Evolutionary conservation across 768 basidiomycete genomes (phyloP).

Genomic region (Rhizopogon salebrosus): DNA sequence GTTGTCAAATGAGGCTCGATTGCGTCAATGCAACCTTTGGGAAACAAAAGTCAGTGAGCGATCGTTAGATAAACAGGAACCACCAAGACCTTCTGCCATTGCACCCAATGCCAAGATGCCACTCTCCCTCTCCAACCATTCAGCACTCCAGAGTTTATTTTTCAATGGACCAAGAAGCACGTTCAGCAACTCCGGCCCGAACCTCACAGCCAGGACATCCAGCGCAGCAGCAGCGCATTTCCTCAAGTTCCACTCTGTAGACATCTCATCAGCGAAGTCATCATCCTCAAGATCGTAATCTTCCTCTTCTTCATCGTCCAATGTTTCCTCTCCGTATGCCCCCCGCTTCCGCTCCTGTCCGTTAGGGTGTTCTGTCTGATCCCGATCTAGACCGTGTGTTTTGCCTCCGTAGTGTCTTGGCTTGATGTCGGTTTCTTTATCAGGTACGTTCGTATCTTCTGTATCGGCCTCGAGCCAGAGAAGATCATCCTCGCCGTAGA

Average conservation of each 20-base stretch:
- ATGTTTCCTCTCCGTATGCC: slow-evolving; percentile 76
- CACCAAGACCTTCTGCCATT: slow-evolving; percentile 86
- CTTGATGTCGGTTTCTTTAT: slow-evolving; percentile 94
- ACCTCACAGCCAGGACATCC: slow-evolving; percentile 93
- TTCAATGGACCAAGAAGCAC: slow-evolving; percentile 87
- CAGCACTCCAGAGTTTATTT: slow-evolving; percentile 86
- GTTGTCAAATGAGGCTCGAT: slow-evolving; percentile 94
- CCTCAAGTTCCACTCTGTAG: slow-evolving; percentile 97
- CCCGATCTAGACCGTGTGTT: slow-evolving; percentile 79
- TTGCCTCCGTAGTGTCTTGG: slow-evolving; percentile 89
- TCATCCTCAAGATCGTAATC: slow-evolving; percentile 84
- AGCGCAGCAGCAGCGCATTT: slow-evolving; percentile 98
- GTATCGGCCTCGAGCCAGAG: slow-evolving; percentile 89
- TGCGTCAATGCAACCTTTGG: slow-evolving; percentile 87
- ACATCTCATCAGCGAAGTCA: slow-evolving; percentile 88
- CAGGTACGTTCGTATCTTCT: slow-evolving; percentile 86
- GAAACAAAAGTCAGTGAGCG: slow-evolving; percentile 8
- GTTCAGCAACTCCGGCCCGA: slow-evolving; percentile 83
- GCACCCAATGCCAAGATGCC: slow-evolving; percentile 95
- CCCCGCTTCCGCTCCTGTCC: slow-evolving; percentile 40
- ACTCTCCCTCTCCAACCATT: slow-evolving; percentile 94
- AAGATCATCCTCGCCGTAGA: slow-evolving; percentile 95
- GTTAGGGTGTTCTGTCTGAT: slow-evolving; percentile 31
- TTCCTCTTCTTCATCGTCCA: slow-evolving; percentile 84
- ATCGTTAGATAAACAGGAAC: not conserved